Evolutionary conservation across 2,329 filamentous ascomycete species (phyloP), one percentile per base, ranked within the genome.

Genomic region (Aspergillus sclerotialis): DNA sequence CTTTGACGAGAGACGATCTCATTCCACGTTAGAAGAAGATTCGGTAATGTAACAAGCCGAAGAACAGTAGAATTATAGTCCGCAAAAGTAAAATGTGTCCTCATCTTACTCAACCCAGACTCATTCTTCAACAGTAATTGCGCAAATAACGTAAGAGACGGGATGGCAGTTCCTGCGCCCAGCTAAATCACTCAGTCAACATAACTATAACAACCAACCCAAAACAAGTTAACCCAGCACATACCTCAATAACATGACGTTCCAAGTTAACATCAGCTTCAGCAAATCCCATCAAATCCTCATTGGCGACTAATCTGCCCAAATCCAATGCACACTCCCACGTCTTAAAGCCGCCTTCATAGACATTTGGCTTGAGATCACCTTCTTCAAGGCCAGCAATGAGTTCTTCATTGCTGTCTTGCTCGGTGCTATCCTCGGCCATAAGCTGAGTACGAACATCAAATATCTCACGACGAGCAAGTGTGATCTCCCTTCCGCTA

Each of bases 331-430:
- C 72, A 54, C 77, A 80, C 58, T 82, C 78, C 78, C 78, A 82
- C 12, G 76, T 81, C 51, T 82, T 82, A 61, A 80, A 80, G 4
- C 78, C 78, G 41, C 78, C 78, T 60, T 82, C 78, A 52, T 82
- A 82, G 48, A 81, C 62, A 40, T 75, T 72, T 16, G 73, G 70
- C 28, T 68, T 68, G 35, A 81, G 66, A 48, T 80, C 76, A 3
- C 72, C 70, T 35, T 72, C 63, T 33, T 70, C 67, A 4, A 78
- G 62, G 7, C 70, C 68, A 1, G 63, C 52, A 25, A 69, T 59
- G 14, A 71, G 53, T 23, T 57, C 52, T 24, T 68, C 64, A 35
- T 67, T 67, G 19, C 19, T 23, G 14, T 59, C 53, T 14, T 64
- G 54, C 18, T 62, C 64, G 8, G 60, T 52, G 40, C 58, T 49